Base-by-base conservation (phyloP, 2,329 filamentous ascomycete genomes). In the Xylariaceae sp. region DNA sequence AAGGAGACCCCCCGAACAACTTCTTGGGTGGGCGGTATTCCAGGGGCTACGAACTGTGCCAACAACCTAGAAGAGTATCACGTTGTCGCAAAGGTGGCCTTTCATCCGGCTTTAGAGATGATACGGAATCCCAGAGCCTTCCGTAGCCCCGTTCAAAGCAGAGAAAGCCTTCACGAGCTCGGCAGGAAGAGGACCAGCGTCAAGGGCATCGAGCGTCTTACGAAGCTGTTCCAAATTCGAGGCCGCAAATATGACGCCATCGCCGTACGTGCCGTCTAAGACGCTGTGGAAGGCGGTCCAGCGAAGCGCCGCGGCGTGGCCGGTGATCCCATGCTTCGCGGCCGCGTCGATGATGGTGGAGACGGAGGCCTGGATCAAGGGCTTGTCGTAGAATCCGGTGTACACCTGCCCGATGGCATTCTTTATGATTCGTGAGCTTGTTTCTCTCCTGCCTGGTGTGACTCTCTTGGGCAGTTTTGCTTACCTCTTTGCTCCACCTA, bases 241-340 rank as follows among this genome's bases (percentile, higher is more conserved):
- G 0, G 51, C 57, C 0, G 56, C 58, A 5, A 65, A 35, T 5
- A 64, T 53, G 11, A 65, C 32, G 2, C 46, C 53, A 25, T 66
- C 64, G 0, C 58, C 60, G 10, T 53, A 33, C 5, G 43, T 36
- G 1, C 31, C 41, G 11, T 50, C 36, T 2, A 67, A 45, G 15
- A 42, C 32, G 21, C 59, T 53, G 38, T 66, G 61, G 32, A 59
- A 50, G 5, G 47, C 46, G 2, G 53, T 53, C 64, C 64, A 68
- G 3, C 64, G 52, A 9, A 66, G 47, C 3, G 64, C 59, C 1
- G 60, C 61, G 2, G 56, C 60, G 34, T 65, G 61, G 3, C 55
- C 59, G 22, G 33, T 50, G 23, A 65, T 60, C 9, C 51, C 53
- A 37, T 63, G 46, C 39, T 55, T 54, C 6, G 42, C 38, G 2